A percentile compares a stretch with the other conserved stretches of the same genome.
Conservation (phyloP, 495 filamentous ascomycete genomes). For the Staphylotrichum longicolle region DNA sequence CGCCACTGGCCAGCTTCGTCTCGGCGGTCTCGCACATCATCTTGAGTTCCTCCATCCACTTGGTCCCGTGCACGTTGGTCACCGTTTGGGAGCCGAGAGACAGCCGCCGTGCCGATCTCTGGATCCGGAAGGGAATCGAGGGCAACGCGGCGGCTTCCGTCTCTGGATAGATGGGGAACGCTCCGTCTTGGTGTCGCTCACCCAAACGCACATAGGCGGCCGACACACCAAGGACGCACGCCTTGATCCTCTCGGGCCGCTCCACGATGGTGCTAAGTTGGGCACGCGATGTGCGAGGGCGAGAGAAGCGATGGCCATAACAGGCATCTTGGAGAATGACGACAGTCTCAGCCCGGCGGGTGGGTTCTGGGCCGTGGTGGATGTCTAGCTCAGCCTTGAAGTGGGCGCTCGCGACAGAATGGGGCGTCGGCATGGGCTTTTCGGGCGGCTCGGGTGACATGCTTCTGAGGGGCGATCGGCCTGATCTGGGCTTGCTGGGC, state of each 20-base stretch:
- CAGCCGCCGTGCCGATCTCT: constrained; percentile 65
- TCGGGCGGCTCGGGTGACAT: constrained; percentile 42
- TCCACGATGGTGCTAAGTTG: constrained; percentile 78
- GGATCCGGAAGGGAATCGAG: constrained; percentile 74
- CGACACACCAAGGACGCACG: constrained; percentile 74
- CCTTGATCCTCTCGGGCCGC: constrained; percentile 86
- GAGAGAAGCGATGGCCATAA: constrained; percentile 86
- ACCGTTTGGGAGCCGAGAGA: constrained; percentile 66
- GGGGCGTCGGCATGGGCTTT: constrained; percentile 55
- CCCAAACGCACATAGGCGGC: constrained; percentile 88
- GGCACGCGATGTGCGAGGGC: constrained; percentile 67
- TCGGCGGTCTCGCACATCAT: constrained; percentile 78
- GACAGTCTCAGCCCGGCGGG: constrained; percentile 58
- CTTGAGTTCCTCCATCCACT: constrained; percentile 91
- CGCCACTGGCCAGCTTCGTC: constrained; percentile 64
- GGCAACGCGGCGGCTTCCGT: constrained; percentile 51
- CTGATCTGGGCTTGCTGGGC: constrained; percentile 30
- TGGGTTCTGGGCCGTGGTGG: constrained; percentile 54
- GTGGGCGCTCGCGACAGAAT: constrained; percentile 64
- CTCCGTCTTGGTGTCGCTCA: constrained; percentile 71
- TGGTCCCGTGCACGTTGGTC: constrained; percentile 75
- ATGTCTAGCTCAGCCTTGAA: constrained; percentile 67
- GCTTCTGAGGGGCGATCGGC: constrained; percentile 37
- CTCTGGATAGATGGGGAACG: constrained; percentile 57
- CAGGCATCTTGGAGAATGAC: constrained; percentile 89